A percentile compares a stretch with the other conserved stretches of the same genome.
Evolutionary conservation across 441 rosid genomes (phyloP).

Genomic region (Pelargonium hybrid): DNA sequence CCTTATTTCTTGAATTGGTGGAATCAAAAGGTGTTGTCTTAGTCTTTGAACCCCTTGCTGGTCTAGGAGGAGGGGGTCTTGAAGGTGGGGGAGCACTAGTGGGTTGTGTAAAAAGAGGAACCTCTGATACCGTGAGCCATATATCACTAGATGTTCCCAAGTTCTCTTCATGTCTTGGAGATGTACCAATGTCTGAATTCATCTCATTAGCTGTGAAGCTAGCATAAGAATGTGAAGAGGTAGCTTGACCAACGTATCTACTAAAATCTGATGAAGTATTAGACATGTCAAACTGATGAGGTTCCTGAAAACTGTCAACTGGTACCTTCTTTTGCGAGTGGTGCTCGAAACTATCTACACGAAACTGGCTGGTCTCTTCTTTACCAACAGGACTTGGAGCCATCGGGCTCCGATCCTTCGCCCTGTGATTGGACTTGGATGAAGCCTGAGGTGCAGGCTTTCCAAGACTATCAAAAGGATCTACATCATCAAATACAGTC

Average conservation of each 20-base stretch:
- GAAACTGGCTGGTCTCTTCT: conserved; percentile 32
- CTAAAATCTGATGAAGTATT: conserved; percentile 28
- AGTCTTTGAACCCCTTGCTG: conserved; percentile 41
- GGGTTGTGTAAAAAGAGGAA: conserved; percentile 76
- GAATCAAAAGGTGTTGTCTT: conserved; percentile 32
- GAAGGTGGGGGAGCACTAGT: conserved; percentile 81
- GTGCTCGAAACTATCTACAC: conserved; percentile 31
- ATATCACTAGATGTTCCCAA: conserved; percentile 50
- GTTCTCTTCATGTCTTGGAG: conserved; percentile 38
- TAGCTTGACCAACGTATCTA: conserved; percentile 31
- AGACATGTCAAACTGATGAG: conserved; percentile 40
- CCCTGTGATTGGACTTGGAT: conserved; percentile 32
- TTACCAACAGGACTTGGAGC: conserved; percentile 30
- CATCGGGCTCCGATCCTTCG: conserved; percentile 36
- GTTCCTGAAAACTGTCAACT: conserved; percentile 31
- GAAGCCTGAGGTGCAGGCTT: conserved; percentile 39
- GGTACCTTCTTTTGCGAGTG: conserved; percentile 31
- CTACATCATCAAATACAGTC: conserved; percentile 51
- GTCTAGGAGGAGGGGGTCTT: conserved; percentile 90
- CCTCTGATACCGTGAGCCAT: conserved; percentile 90
- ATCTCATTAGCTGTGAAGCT: conserved; percentile 30
- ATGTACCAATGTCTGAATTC: conserved; percentile 27
- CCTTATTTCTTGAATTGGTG: conserved; percentile 35
- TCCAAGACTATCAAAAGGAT: conserved; percentile 52
- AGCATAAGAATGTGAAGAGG: conserved; percentile 33